Evolutionary conservation across 176 grass and related monocot genomes (phyloP), one percentile per base, ranked within the genome.

Genomic region (Triticum urartu): DNA sequence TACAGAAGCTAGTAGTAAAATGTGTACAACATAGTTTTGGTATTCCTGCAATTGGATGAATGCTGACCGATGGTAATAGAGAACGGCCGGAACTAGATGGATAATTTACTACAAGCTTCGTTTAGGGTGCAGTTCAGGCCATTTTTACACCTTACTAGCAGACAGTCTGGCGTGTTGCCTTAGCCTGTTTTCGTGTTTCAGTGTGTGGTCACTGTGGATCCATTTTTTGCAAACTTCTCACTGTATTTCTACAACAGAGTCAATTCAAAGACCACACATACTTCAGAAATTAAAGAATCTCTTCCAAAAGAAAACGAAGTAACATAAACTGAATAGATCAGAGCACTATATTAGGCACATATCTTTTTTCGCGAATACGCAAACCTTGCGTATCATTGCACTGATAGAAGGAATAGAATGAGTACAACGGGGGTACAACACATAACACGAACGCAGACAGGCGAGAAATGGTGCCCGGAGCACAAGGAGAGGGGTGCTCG

Each of bases 281-380:
- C 9, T 68, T 50, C 7, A 32, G 35, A 24, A 84, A 75, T 24
- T 67, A 40, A 11, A 87, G 50, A 84, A 81, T 80, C 40, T 87
- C n/a, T 75, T 28, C 12, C 15, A 15, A 22, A 75, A 75, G 13
- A 48, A 48, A 75, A 75, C 8, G 1, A 17, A 84, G 30, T 12
- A 79, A 54, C 11, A 87, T 78, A 81, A 81, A 39, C 24, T 88
- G 48, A 22, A 45, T 84, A 88, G 11, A 75, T 33, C 26, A 84
- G 25, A 68, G 11, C 30, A 80, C 61, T 84, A 62, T 28, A 64
- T 50, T 62, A 60, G 22, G 17, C 69, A 80, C 26, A 84, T 84
- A 65, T 69, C 15, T 43, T 30, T 30, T 30, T 30, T 30, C 28
- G 28, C 28, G 28, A 30, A 30, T 30, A 30, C 28, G 28, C 28